A percentile compares a stretch with the other conserved stretches of the same genome.
phyloP scores from a whole-genome alignment of 2,329 filamentous ascomycete species.

The Nigrospora oryzae region DNA sequence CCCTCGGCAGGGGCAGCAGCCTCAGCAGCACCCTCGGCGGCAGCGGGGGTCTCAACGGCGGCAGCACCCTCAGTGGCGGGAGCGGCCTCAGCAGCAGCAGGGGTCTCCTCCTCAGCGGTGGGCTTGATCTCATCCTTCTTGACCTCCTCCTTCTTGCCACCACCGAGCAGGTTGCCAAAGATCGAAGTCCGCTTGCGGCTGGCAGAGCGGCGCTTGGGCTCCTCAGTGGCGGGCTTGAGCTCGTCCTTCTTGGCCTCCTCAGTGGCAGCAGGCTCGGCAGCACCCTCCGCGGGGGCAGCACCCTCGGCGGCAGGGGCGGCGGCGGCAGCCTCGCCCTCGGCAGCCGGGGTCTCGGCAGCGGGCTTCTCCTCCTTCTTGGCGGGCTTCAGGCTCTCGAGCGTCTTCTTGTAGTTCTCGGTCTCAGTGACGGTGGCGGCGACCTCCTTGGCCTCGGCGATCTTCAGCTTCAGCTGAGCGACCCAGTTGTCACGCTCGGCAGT shows the following conservation, averaged over 20 bases:
- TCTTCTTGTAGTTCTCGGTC: conserved; percentile 82
- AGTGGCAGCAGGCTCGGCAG: conserved; percentile 19
- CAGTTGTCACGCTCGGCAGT: conserved; percentile 82
- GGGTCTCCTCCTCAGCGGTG: conserved; percentile 18
- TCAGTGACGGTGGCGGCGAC: conserved; percentile 63
- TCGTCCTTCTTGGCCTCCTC: conserved; percentile 34
- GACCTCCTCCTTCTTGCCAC: conserved; percentile 44
- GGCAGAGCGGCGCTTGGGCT: conserved; percentile 53
- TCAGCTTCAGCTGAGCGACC: conserved; percentile 75
- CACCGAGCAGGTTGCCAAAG: conserved; percentile 43
- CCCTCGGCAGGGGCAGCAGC: conserved; percentile 12
- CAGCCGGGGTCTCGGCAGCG: conserved; percentile 25
- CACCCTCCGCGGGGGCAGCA: conserved; percentile 7
- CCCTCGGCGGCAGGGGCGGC: conserved; percentile 23
- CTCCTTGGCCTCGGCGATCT: conserved; percentile 79
- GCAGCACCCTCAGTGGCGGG: conserved; percentile 18
- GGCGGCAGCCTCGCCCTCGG: conserved; percentile 25
- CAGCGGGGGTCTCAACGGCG: conserved; percentile 18
- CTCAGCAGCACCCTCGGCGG: conserved; percentile 13
- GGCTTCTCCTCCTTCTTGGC: conserved; percentile 36
- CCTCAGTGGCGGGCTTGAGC: conserved; percentile 47
- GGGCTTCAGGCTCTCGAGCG: conserved; percentile 62
- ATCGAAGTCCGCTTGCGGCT: conserved; percentile 60
- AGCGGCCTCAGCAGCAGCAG: conserved; percentile 16
- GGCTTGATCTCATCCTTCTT: conserved; percentile 33